phyloP scores from a whole-genome alignment of 495 filamentous ascomycete species.

The Penicillium waksmanii region DNA sequence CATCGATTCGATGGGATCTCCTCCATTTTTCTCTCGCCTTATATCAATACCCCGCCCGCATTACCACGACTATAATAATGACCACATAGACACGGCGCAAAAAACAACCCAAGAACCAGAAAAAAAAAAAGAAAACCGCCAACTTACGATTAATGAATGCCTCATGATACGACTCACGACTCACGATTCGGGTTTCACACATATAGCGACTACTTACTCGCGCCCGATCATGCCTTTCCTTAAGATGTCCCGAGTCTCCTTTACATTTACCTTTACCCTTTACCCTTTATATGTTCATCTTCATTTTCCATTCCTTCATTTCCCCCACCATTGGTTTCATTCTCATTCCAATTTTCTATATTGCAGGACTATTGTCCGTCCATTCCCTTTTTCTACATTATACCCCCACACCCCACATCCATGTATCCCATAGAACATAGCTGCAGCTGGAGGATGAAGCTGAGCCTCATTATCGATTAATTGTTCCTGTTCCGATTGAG shows the following conservation, averaged over 20 bases:
- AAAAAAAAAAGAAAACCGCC: constrained; percentile 6
- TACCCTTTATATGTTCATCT: background rate
- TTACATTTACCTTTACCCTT: background rate
- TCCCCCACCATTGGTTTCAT: background rate
- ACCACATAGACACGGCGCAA: constrained; percentile 18
- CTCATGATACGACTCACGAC: constrained; percentile 43
- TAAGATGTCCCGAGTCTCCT: constrained; percentile 4
- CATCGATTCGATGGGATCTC: constrained; percentile 12
- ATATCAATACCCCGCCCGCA: background rate
- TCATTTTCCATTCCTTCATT: background rate
- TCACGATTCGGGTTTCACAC: constrained; percentile 19
- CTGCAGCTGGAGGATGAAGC: too few relatives aligned
- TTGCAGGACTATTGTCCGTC: constrained; percentile 2
- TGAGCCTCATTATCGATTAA: too few relatives aligned
- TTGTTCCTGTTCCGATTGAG: too few relatives aligned
- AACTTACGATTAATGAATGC: constrained; percentile 48
- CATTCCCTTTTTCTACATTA: background rate
- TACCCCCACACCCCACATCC: background rate
- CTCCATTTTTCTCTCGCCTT: constrained; percentile 3
- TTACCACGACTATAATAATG: constrained; percentile 32
- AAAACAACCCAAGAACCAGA: background rate
- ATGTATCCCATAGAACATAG: constrained; percentile 1
- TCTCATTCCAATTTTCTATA: background rate
- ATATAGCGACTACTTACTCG: constrained; percentile 48
- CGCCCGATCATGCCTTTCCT: constrained; percentile 40